Conservation (phyloP, 164 flowering plant genomes). For the Berberis vulgaris region DNA sequence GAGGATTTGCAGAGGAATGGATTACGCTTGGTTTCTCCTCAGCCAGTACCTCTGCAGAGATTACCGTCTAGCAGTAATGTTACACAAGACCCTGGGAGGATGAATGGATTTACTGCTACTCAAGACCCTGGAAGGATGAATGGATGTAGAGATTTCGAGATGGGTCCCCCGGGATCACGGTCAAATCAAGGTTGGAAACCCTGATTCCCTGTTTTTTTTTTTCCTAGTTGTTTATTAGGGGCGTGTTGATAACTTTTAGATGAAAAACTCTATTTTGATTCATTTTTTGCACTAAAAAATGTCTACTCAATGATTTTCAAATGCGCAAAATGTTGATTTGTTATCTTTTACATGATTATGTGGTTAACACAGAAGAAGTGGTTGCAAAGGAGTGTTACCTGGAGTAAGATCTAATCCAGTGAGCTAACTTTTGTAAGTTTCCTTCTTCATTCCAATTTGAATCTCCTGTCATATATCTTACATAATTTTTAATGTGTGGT, state of each 20-base stretch:
- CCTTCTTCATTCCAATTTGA: background rate
- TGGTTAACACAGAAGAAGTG: background rate
- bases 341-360: background rate
- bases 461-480: too few species aligned
- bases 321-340: background rate
- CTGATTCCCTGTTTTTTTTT: background rate
- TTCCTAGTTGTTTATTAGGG: background rate
- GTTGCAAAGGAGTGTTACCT: constrained; percentile 8
- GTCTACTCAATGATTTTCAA: background rate
- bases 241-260: background rate
- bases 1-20: background rate
- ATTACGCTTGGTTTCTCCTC: too few species aligned
- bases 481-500: too few species aligned
- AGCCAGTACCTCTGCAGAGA: background rate
- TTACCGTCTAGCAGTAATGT: constrained; percentile 2
- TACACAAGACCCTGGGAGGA: constrained; percentile 3
- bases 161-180: background rate
- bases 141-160: background rate
- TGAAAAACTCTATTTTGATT: background rate
- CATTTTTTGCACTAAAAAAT: background rate
- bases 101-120: constrained; percentile 5
- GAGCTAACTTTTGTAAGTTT: constrained; percentile 13
- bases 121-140: constrained; percentile 7
- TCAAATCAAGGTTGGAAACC: background rate
- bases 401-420: constrained; percentile 8